Conservation (phyloP, 805 yeast species). For the Scheffersomyces coipomensis region DNA sequence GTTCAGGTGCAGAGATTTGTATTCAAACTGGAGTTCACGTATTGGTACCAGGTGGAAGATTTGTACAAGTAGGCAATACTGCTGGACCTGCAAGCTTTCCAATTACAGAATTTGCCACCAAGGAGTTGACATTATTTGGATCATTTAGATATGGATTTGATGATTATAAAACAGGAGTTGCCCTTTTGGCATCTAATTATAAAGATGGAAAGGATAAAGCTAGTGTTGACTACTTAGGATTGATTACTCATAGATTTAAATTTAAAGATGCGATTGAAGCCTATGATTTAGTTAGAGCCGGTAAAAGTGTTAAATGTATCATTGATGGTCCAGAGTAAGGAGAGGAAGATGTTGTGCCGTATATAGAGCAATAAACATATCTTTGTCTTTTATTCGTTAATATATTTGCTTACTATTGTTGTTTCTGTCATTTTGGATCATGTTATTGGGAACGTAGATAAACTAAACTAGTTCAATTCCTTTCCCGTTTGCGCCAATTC, state of each 20-base stretch:
- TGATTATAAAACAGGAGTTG: slow-evolving; percentile 17
- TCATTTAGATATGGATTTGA: slow-evolving; percentile 15
- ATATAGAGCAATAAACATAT: too few relatives aligned
- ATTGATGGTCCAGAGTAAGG: slow-evolving; percentile 19
- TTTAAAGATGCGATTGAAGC: slow-evolving; percentile 19
- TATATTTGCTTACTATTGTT: too few relatives aligned
- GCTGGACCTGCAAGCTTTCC: slow-evolving; percentile 17
- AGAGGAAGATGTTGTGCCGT: neutral
- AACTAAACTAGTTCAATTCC: too few relatives aligned
- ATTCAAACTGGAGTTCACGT: slow-evolving; percentile 14
- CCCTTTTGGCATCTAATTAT: slow-evolving; percentile 12
- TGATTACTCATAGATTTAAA: slow-evolving; percentile 17
- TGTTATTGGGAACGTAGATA: too few relatives aligned
- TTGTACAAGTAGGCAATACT: slow-evolving; percentile 20
- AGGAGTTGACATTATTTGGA: slow-evolving; percentile 17
- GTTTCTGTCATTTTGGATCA: too few relatives aligned
- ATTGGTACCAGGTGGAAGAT: slow-evolving; percentile 13
- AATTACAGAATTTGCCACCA: slow-evolving; percentile 18
- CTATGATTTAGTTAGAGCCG: slow-evolving; percentile 15
- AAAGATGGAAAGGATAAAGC: neutral
- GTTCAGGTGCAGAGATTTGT: slow-evolving; percentile 19
- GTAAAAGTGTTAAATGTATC: slow-evolving; percentile 15
- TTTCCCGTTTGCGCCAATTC: too few relatives aligned
- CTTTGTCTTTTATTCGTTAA: too few relatives aligned
- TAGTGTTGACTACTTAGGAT: slow-evolving; percentile 12